Evolutionary conservation across 2,329 filamentous ascomycete species (phyloP), one percentile per base, ranked within the genome.

Genomic region (Penicillium sp.): DNA sequence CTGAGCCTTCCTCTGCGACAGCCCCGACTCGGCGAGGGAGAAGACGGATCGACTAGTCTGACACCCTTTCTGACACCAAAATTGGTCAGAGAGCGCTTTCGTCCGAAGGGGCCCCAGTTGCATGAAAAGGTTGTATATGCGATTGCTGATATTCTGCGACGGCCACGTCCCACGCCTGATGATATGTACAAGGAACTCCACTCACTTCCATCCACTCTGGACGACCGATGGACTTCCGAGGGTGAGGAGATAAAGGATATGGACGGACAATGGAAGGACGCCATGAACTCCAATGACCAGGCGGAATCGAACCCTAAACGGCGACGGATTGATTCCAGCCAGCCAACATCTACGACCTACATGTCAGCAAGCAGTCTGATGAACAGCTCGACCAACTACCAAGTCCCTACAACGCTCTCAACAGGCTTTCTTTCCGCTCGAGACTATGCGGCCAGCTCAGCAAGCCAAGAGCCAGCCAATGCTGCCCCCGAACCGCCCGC

Each of bases 1-100:
- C 74, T 97, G 44, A 95, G 89, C 65, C 87, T 82, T 54, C 88
- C 90, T 0, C 67, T 84, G 29, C 83, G 82, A 56, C 84, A 81
- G 49, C 81, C 84, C 6, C 77, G 80, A 46, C 66, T 58, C 18
- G 56, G 72, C 22, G 72, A 77, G 20, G 59, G 53, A 22, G 68
- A 70, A 44, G 69, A 73, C 39, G 77, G 83, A 55, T 74, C 81
- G 47, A 81, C 84, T 0, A 80, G 77, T 6, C 65, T 91, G 13
- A 93, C 88, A 0, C 76, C 77, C 0, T 96, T 95, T 58, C 71
- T 96, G 16, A 76, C 80, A 0, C 71, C 77, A 1, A 66, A 70
- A 40, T 66, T 68, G 65, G 80, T 78, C 51, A 77, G 71, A 14
- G 69, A 69, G 28, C 70, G 73, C 23, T 77, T 84, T 50, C 75